phyloP scores from a whole-genome alignment of 768 basidiomycete species.

The Kondoa malvinella region DNA sequence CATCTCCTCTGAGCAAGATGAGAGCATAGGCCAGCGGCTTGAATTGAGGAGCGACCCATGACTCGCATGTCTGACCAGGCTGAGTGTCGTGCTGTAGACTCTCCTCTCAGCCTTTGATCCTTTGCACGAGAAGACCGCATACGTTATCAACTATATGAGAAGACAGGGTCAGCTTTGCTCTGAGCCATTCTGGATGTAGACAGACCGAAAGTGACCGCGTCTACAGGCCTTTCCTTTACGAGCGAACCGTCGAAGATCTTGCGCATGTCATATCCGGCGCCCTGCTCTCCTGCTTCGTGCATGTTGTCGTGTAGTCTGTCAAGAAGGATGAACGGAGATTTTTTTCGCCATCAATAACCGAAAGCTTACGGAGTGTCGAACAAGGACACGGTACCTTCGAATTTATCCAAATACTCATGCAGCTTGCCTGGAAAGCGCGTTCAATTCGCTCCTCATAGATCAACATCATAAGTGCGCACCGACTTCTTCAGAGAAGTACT shows the following conservation, averaged over 20 bases:
- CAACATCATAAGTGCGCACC: background rate
- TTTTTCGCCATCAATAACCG: too few species aligned
- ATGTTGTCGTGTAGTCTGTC: conserved; percentile 33
- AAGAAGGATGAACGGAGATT: too few species aligned
- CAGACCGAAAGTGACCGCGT: conserved; percentile 32
- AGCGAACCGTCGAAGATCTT: conserved; percentile 35
- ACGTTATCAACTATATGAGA: background rate
- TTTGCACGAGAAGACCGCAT: too few species aligned
- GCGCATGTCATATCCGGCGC: conserved; percentile 32
- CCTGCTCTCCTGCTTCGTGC: conserved; percentile 32
- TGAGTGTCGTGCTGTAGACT: conserved; percentile 33
- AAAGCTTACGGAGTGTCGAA: conserved; percentile 33
- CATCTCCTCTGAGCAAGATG: conserved; percentile 34
- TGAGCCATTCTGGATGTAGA: conserved; percentile 12
- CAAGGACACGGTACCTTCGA: conserved; percentile 34
- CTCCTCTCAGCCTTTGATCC: too few species aligned
- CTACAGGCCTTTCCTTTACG: conserved; percentile 33
- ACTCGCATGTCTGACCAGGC: conserved; percentile 33
- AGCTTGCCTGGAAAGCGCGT: too few species aligned
- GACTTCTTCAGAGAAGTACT: conserved; percentile 24
- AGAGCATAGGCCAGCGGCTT: conserved; percentile 36
- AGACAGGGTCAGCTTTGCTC: too few species aligned
- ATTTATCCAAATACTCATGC: conserved; percentile 22
- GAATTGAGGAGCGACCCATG: conserved; percentile 33
- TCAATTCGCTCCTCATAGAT: background rate